Evolutionary conservation across 306 rosid genomes (phyloP), one percentile per base, ranked within the genome.

Genomic region (Rosa multiflora): DNA sequence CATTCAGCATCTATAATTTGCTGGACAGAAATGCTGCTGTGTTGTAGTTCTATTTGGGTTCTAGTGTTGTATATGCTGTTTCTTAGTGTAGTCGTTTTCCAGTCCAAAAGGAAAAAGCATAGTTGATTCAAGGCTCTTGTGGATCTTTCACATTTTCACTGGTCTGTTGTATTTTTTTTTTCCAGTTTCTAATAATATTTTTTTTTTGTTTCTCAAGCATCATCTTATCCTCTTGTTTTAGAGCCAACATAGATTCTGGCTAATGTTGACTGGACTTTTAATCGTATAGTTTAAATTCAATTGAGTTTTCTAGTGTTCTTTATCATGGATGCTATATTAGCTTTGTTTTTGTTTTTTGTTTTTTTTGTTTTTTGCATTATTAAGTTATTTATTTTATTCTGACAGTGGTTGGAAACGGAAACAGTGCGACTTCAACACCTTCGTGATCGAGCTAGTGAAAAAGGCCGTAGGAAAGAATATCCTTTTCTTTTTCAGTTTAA

Each of bases 361-460:
- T 11, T 21, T 4, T 10, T 78, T 32, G 14, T 76, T 37, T 85
- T 75, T 73, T 79, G 52, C 32, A 49, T 67, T 72, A 58, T 79
- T 51, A 39, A 64, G 39, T 78, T 78, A 3, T 15, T 58, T 74
- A n/a, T 82, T 39, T 66, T 83, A 74, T 80, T 80, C 78, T 77
- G 6, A 58, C 94, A 96, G 99, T 96, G 98, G 98, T 77, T 96
- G 58, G 99, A 96, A 85, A 81, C 97, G 5, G 99, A 96, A 90
- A 88, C 79, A 40, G 88, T 93, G 62, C 88, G 99, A 85, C 91
- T 96, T 69, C 88, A 91, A 80, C 99, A 96, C 86, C 99, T 96
- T 82, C 91, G 99, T 78, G 99, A 96, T 84, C 94, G 99, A 88
- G 99, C 99, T 72, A 96, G 99, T 86, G 99, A 96, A 82, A 91